phyloP scores from a whole-genome alignment of 148 eudicot genomes.

The Chenopodium suecicum region DNA sequence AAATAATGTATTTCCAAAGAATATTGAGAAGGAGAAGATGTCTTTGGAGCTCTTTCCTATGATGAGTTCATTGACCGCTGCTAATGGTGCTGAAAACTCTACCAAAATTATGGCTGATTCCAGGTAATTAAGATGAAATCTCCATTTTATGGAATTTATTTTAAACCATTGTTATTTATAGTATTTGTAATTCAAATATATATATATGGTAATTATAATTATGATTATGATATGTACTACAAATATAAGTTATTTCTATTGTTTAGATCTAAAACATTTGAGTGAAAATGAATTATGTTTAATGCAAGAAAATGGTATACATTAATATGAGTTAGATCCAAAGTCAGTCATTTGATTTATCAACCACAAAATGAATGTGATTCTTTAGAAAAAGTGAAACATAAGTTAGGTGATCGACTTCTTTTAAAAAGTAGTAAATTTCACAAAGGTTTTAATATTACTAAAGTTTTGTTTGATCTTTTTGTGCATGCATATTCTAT shows the following conservation, averaged over 20 bases:
- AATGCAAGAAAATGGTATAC: too few species aligned
- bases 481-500: neutral
- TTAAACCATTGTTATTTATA: neutral
- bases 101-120: constrained; percentile 1
- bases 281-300: neutral
- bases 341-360: too few species aligned
- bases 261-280: too few species aligned
- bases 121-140: constrained; percentile 12
- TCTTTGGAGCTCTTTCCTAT: constrained; percentile 34
- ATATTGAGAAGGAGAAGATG: neutral
- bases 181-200: neutral
- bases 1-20: constrained; percentile 25
- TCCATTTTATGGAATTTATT: neutral
- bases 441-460: too few species aligned
- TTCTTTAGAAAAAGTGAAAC: neutral
- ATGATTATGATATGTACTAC: too few species aligned
- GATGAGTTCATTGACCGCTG: neutral
- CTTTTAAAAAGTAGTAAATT: too few species aligned
- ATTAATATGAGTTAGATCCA: neutral
- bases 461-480: neutral
- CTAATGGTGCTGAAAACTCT: neutral
- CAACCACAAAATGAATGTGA: neutral
- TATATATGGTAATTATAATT: too few species aligned
- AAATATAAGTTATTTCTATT: too few species aligned
- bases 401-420: too few species aligned